Conservation (phyloP, 805 yeast genomes). For the Cyberlindnera americana region DNA sequence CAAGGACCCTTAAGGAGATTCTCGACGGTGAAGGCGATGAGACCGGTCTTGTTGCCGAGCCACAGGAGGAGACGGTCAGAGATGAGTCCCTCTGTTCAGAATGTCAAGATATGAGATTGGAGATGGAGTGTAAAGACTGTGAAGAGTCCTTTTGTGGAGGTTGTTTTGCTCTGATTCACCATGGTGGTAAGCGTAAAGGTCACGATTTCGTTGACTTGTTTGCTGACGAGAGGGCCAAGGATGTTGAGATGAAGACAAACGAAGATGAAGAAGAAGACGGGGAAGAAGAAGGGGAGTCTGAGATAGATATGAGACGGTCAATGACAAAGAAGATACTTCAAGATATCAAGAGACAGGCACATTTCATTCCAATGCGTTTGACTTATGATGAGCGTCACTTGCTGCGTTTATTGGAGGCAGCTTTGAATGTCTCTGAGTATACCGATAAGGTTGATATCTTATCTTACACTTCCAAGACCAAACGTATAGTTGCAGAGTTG, state of each 20-base stretch:
- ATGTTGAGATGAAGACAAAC: conserved; percentile 6
- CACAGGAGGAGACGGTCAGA: conserved; percentile 18
- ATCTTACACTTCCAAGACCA: conserved; percentile 62
- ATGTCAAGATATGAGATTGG: conserved; percentile 70
- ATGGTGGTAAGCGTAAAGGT: conserved; percentile 57
- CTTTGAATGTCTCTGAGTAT: conserved; percentile 73
- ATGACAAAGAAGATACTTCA: conserved; percentile 11
- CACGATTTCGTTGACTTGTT: conserved; percentile 36
- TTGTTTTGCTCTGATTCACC: conserved; percentile 64
- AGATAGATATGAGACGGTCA: background rate
- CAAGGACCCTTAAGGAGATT: conserved; percentile 34
- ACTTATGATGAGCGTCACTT: conserved; percentile 66
- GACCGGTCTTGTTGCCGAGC: conserved; percentile 22
- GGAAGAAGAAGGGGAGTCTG: conserved; percentile 17
- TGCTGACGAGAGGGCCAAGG: conserved; percentile 20
- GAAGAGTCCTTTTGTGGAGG: conserved; percentile 66
- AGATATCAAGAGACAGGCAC: conserved; percentile 39
- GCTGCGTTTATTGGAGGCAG: conserved; percentile 66
- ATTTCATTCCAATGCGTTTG: conserved; percentile 66
- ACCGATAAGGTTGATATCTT: conserved; percentile 75
- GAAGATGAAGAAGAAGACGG: conserved; percentile 21
- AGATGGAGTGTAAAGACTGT: conserved; percentile 58
- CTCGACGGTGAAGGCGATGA: conserved; percentile 35
- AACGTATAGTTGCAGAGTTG: conserved; percentile 67
- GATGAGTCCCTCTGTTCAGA: conserved; percentile 56